Conservation (phyloP, 2,329 filamentous ascomycete species). For the Sporothrix inflata region DNA sequence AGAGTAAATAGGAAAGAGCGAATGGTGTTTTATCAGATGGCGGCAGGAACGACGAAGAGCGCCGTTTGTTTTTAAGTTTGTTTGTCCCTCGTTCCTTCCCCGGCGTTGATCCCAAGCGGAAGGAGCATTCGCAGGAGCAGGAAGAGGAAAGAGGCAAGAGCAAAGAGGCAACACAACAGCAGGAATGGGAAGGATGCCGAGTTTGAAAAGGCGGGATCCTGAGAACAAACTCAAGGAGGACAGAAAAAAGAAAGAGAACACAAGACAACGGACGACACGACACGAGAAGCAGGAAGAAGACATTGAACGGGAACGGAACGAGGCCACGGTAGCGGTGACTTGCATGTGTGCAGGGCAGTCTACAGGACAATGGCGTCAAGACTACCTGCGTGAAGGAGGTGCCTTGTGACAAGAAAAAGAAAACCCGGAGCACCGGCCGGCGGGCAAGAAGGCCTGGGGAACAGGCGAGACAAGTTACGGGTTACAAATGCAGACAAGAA, state of each 20-base stretch:
- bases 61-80: not conserved
- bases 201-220: not conserved
- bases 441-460: not conserved
- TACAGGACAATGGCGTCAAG: not conserved
- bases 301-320: slow-evolving; percentile 3
- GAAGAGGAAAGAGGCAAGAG: not conserved
- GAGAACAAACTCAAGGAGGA: not conserved
- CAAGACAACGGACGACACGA: not conserved
- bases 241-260: not conserved
- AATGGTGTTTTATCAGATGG: not conserved
- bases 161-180: not conserved
- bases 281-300: not conserved
- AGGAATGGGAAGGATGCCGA: not conserved
- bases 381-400: not conserved
- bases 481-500: not conserved
- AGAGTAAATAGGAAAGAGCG: slow-evolving; percentile 10
- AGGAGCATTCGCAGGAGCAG: not conserved
- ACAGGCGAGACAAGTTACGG: not conserved
- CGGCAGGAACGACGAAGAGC: slow-evolving; percentile 6
- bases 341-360: not conserved
- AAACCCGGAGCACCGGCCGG: slow-evolving; percentile 1
- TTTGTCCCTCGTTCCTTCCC: not conserved
- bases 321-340: not conserved
- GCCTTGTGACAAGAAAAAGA: not conserved
- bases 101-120: not conserved